Evolutionary conservation across 2,329 filamentous ascomycete species (phyloP), one percentile per base, ranked within the genome.

Genomic region (Fusarium nygamai): DNA sequence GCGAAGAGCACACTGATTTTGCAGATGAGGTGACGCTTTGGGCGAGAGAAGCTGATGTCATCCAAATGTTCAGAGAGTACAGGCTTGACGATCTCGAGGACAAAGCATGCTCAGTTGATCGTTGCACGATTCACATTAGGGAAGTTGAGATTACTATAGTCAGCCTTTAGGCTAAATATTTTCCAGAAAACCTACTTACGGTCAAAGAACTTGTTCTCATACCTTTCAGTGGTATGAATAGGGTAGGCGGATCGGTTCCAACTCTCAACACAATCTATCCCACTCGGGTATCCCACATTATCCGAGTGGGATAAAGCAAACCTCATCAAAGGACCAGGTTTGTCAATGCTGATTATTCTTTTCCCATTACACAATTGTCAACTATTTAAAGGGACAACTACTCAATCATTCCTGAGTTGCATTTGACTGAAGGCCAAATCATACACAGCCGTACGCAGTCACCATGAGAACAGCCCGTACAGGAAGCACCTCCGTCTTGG

Each of bases 251-350:
- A 5, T 29, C 1, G 13, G 27, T 31, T 14, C 17, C 14, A 22
- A 16, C 6, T 8, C 20, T 36, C n/a, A 16, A 2, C 50, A 3
- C 13, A 22, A 4, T 3, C 3, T 6, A 66, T 66, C 64, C 64
- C 64, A 24, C 64, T 58, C 48, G 64, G 64, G 1, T 29, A 69
- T 72, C 69, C 69, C 69, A 48, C 69, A 3, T 7, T 3, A 24
- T 0, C 69, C 69, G 64, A 65, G 70, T 39, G 70, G 70, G 70
- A 72, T 73, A 10, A 33, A 17, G 19, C 20, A 61, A 33, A 17
- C 41, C 34, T 44, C 14, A 19, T 20, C 11, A 13, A 44, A 33
- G 39, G 33, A 47, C 51, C 41, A 44, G 22, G 9, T 69, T 72
- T 69, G 47, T 60, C 64, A 72, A 44, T 17, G 4, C 29, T 38